Conservation (phyloP, 2,329 filamentous ascomycete genomes). For the Diaporthe vaccinii region DNA sequence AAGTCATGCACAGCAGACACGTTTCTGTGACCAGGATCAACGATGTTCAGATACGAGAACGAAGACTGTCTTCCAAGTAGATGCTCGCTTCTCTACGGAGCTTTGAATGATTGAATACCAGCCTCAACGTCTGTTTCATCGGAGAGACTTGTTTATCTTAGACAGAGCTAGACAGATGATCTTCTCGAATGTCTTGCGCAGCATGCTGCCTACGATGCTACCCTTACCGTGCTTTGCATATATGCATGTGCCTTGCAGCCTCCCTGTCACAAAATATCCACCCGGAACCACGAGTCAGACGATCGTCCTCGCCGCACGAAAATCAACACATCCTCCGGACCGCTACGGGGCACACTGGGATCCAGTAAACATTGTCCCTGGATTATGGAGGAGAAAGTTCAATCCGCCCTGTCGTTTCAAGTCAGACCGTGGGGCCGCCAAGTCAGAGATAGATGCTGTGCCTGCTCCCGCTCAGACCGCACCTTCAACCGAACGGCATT, state of each 20-base stretch:
- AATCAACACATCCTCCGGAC: constrained; percentile 16
- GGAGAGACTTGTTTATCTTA: background rate
- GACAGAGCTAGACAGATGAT: background rate
- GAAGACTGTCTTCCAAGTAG: background rate
- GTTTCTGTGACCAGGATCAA: constrained; percentile 17
- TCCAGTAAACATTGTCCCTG: constrained; percentile 17
- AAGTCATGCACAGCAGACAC: constrained; percentile 20
- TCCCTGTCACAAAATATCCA: constrained; percentile 26
- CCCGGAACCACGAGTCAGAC: constrained; percentile 20
- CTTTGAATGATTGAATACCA: background rate
- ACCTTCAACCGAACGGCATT: background rate
- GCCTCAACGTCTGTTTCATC: background rate
- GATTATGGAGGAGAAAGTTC: constrained; percentile 25
- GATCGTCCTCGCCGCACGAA: constrained; percentile 18
- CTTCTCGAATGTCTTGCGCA: background rate
- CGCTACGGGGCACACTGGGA: constrained; percentile 13
- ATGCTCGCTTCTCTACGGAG: background rate
- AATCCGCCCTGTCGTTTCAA: constrained; percentile 29
- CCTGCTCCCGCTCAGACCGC: constrained; percentile 12
- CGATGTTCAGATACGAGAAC: constrained; percentile 30
- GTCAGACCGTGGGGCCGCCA: constrained; percentile 29
- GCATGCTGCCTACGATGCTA: background rate
- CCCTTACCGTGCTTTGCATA: background rate
- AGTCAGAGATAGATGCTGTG: constrained; percentile 26
- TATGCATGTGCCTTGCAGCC: constrained; percentile 3